phyloP scores from a whole-genome alignment of 2,329 filamentous ascomycete species.

The Colletotrichum brevisporum region DNA sequence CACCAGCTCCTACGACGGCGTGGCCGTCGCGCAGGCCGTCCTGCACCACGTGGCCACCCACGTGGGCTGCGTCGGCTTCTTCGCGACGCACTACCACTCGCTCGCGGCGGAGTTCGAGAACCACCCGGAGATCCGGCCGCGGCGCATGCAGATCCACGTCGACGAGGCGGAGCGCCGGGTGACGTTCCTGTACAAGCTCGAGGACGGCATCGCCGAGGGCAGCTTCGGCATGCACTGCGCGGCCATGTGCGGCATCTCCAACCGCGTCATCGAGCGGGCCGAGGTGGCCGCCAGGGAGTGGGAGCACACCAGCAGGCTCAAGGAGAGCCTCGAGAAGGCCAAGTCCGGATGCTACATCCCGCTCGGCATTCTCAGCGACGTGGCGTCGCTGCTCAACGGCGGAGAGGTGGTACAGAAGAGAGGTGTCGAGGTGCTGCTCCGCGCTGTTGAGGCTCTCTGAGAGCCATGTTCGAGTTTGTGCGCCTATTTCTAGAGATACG shows the following conservation, averaged over 20 bases:
- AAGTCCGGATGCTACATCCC: slow-evolving; percentile 86
- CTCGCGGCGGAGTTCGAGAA: slow-evolving; percentile 90
- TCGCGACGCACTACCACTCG: slow-evolving; percentile 97
- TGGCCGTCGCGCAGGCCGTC: slow-evolving; percentile 95
- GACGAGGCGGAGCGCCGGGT: slow-evolving; percentile 87
- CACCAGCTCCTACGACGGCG: slow-evolving; percentile 95
- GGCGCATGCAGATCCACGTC: slow-evolving; percentile 95
- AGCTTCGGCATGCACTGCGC: slow-evolving; percentile 99
- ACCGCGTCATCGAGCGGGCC: slow-evolving; percentile 85
- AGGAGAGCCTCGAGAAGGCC: slow-evolving; percentile 87
- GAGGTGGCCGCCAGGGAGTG: slow-evolving; percentile 91
- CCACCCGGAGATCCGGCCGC: slow-evolving; percentile 88
- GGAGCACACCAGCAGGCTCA: slow-evolving; percentile 94
- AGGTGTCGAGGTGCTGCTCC: slow-evolving; percentile 71
- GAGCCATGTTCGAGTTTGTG: background rate
- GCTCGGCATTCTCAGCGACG: slow-evolving; percentile 88
- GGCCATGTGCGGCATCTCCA: slow-evolving; percentile 95
- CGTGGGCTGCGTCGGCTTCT: slow-evolving; percentile 94
- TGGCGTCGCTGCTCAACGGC: slow-evolving; percentile 81
- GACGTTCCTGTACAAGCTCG: slow-evolving; percentile 96
- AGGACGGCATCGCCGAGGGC: slow-evolving; percentile 93
- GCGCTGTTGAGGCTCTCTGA: slow-evolving; percentile 72
- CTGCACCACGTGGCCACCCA: slow-evolving; percentile 96
- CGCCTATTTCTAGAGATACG: background rate
- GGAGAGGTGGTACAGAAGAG: slow-evolving; percentile 62